A percentile compares a stretch with the other conserved stretches of the same genome.
Evolutionary conservation across 345 rosid genomes (phyloP).

Genomic region (Boechera stricta): DNA sequence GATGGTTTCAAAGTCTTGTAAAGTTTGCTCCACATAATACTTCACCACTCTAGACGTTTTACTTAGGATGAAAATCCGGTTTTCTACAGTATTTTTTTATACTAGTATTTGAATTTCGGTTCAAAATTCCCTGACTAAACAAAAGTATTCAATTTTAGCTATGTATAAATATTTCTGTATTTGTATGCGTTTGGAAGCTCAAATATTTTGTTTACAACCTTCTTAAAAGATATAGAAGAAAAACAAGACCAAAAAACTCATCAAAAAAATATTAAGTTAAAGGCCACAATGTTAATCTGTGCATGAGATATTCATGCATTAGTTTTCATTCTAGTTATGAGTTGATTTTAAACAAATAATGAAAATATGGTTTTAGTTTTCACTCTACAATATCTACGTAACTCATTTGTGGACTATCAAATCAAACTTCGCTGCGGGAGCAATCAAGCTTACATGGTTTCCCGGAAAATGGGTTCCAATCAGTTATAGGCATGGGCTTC

Average conservation of each 20-base stretch:
- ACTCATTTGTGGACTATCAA: constrained; percentile 10
- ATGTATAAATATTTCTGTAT: background rate
- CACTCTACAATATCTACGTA: background rate
- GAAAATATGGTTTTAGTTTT: background rate
- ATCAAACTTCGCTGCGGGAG: background rate
- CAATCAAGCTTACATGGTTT: background rate
- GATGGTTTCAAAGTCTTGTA: background rate
- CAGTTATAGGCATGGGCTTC: background rate
- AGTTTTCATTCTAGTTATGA: background rate
- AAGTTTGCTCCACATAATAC: background rate
- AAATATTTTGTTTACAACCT: background rate
- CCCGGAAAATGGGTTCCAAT: background rate
- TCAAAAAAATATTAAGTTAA: background rate
- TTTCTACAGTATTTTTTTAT: background rate
- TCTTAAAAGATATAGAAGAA: background rate
- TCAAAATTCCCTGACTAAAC: background rate
- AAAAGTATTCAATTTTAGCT: background rate
- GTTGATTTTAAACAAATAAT: background rate
- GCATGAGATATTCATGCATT: background rate
- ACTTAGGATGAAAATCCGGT: background rate
- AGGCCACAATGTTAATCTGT: background rate
- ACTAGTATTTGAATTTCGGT: background rate
- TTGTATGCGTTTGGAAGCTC: background rate
- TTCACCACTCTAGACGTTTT: background rate
- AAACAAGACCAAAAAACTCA: background rate